Base-by-base conservation (phyloP, 257 asterid species). In the Craterostigma plantagineum region DNA sequence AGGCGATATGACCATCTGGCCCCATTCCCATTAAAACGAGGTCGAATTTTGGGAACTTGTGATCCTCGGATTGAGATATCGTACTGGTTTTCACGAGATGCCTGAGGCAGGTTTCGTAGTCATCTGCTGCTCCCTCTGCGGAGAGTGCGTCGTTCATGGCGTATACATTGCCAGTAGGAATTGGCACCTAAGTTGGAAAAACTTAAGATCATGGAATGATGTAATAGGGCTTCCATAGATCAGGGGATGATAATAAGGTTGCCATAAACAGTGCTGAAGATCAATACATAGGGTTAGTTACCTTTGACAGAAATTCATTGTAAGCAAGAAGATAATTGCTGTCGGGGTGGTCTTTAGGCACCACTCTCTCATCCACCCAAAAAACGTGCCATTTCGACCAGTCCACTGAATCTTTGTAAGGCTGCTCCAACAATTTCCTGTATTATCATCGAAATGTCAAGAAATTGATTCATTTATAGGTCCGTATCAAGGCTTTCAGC, bases 1-100 rank as follows among this genome's bases (percentile, higher is more conserved):
- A 87, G 35, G 98, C 98, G n/a, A 82, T 61, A 54, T 87, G 98
- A 14, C 98, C 98, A 16, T 87, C 93, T 0, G 95, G 95, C 9
- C 95, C 98, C 93, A 87, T 87, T 14, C 98, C 95, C 68, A 87
- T 57, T 23, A 82, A 75, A 85, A 82, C 68, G 34, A 77, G 79
- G 51, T 87, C 98, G 44, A 87, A 82, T 61, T 76, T 83, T 9
- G 95, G 98, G 52, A 82, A 72, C n/a, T 80, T 73, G 13, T 46
- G 68, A 13, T 33, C 57, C 30, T 63, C 50, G 11, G 93, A 87
- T 14, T 52, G 61, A 53, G 66, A 64, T 23, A 87, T 51, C 36
- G 57, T 64, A 50, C 67, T 69, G 33, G 44, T 65, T 27, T 65
- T 66, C 35, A 76, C 79, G 61, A 87, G 54, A 52, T 87, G 91